Evolutionary conservation across 176 grass and related monocot species (phyloP).

Genomic region (Pontederia crassipes): DNA sequence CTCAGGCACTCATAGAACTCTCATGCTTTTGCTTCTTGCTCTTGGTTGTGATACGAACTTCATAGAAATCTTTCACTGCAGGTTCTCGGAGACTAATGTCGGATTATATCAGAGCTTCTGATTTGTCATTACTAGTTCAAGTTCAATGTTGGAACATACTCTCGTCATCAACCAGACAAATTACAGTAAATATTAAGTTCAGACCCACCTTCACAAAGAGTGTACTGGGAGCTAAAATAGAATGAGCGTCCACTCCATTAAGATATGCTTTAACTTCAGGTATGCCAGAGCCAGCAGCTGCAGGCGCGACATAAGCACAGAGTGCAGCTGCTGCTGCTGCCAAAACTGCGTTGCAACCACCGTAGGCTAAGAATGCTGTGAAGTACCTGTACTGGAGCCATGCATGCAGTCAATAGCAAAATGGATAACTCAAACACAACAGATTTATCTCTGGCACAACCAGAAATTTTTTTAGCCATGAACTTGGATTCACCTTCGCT

Average conservation of each 20-base stretch:
- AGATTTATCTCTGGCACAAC: neutral
- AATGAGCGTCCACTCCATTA: constrained; percentile 85
- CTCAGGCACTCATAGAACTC: neutral
- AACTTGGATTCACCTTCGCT: constrained; percentile 48
- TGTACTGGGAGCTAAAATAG: constrained; percentile 92
- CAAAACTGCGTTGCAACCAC: constrained; percentile 61
- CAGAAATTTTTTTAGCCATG: neutral
- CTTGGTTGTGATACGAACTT: no score
- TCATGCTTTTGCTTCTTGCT: no score
- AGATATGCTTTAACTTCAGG: constrained; percentile 99
- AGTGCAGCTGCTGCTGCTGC: constrained; percentile 56
- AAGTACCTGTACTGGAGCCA: constrained; percentile 86
- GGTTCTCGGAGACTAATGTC: no score
- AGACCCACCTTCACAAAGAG: constrained; percentile 78
- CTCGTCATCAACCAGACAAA: neutral
- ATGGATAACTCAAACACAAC: neutral
- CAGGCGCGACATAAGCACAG: constrained; percentile 88
- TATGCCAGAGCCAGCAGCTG: constrained; percentile 93
- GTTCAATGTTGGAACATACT: neutral
- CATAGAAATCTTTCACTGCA: no score
- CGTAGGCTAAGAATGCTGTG: constrained; percentile 61
- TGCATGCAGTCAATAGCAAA: neutral
- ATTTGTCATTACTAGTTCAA: neutral
- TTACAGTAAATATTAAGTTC: neutral
- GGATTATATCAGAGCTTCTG: no score